Evolutionary conservation across 495 filamentous ascomycete genomes (phyloP).

Genomic region (Hypoxylon rickii): DNA sequence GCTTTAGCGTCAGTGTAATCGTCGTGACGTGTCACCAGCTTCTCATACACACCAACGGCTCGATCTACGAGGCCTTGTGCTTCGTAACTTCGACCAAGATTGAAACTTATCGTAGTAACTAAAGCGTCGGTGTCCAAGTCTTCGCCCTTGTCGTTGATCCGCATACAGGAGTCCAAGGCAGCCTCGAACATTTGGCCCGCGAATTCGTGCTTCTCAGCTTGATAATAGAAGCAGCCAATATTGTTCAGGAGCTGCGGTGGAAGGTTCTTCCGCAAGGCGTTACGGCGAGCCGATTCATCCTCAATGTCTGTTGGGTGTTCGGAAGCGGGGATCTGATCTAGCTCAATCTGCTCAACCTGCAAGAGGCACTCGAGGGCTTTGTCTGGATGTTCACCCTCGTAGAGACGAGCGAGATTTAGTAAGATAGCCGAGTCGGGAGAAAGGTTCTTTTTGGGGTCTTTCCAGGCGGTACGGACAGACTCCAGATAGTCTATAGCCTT

Average conservation of each 20-base stretch:
- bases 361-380: constrained; percentile 88
- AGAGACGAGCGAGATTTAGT: constrained; percentile 87
- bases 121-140: constrained; percentile 84
- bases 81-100: constrained; percentile 95
- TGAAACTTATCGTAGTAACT: constrained; percentile 92
- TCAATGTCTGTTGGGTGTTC: constrained; percentile 67
- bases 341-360: constrained; percentile 85
- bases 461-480: constrained; percentile 85
- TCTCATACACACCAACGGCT: constrained; percentile 85
- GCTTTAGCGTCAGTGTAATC: constrained; percentile 92
- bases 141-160: constrained; percentile 68
- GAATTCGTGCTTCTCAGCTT: constrained; percentile 75
- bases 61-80: constrained; percentile 77
- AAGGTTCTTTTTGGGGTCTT: constrained; percentile 78
- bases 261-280: constrained; percentile 69
- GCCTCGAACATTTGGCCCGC: constrained; percentile 89
- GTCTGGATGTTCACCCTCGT: constrained; percentile 82
- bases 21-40: constrained; percentile 75
- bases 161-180: constrained; percentile 82
- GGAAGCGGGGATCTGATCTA: constrained; percentile 71
- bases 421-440: constrained; percentile 84
- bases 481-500: constrained; percentile 85
- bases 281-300: constrained; percentile 61
- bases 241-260: constrained; percentile 95
- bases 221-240: constrained; percentile 92